Evolutionary conservation across 2,329 filamentous ascomycete genomes (phyloP).

Genomic region (Colletotrichum echinochloae): DNA sequence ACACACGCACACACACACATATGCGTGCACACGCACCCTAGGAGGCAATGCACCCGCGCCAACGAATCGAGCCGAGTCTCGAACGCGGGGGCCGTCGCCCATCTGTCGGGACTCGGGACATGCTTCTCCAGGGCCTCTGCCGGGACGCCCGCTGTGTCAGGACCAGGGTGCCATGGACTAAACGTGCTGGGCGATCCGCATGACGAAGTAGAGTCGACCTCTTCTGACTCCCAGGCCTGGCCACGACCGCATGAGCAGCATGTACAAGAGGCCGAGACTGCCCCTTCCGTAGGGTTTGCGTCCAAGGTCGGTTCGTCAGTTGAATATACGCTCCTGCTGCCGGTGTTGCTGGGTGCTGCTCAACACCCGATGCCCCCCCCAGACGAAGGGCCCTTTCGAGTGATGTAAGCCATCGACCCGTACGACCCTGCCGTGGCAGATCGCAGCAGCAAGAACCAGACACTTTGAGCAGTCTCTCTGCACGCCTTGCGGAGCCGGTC

Average conservation of each 20-base stretch:
- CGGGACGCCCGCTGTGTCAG: constrained; percentile 16
- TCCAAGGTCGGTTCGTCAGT: neutral
- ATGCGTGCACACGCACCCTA: neutral
- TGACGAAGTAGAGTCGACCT: neutral
- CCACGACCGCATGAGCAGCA: neutral
- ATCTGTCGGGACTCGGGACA: constrained; percentile 26
- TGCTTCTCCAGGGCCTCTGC: constrained; percentile 25
- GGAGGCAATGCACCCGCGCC: constrained; percentile 25
- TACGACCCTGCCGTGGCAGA: neutral
- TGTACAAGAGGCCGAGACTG: constrained; percentile 3
- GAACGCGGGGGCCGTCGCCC: neutral
- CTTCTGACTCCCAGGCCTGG: neutral
- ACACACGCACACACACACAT: neutral
- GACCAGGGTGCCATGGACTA: neutral
- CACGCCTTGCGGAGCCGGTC: neutral
- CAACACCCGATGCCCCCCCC: neutral
- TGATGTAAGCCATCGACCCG: neutral
- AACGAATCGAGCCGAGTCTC: constrained; percentile 5
- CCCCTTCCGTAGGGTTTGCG: no score
- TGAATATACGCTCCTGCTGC: neutral
- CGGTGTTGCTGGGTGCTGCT: neutral
- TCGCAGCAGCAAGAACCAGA: neutral
- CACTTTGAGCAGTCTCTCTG: neutral
- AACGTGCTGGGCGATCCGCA: neutral
- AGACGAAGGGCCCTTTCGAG: neutral